phyloP scores from a whole-genome alignment of 2,329 filamentous ascomycete species.

The Arthrobotrys sphaeroides region DNA sequence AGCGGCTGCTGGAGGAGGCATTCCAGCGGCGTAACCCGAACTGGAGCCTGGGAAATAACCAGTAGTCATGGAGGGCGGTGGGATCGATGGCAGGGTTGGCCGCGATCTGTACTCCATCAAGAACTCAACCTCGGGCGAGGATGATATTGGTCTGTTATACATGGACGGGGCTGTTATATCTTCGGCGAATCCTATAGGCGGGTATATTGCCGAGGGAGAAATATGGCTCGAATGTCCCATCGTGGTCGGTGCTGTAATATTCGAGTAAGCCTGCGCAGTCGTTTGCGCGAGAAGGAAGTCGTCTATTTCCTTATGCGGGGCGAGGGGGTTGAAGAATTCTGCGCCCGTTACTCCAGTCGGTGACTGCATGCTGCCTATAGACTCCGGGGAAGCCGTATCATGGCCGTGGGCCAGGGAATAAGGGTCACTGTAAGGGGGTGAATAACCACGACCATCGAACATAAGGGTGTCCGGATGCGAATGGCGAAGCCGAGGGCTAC shows the following conservation, averaged over 20 bases:
- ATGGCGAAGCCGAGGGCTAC: neutral
- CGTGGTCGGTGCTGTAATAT: neutral
- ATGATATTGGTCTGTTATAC: neutral
- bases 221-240: neutral
- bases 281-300: slow-evolving; percentile 18
- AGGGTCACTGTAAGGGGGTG: slow-evolving; percentile 4
- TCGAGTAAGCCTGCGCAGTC: neutral
- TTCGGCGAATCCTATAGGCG: neutral
- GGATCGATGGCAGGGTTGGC: neutral
- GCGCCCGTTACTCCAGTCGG: neutral
- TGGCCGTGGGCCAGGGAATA: neutral
- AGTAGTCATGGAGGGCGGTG: neutral
- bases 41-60: neutral
- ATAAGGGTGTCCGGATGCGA: neutral
- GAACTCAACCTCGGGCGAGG: neutral
- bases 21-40: neutral
- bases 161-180: neutral
- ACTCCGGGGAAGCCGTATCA: slow-evolving; percentile 18
- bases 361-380: slow-evolving; percentile 1
- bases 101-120: neutral
- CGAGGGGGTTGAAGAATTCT: slow-evolving; percentile 7
- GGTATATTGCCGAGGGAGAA: neutral
- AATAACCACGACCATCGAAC: slow-evolving; percentile 1
- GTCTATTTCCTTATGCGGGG: slow-evolving; percentile 25
- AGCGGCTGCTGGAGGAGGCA: neutral